Conservation (phyloP, 2,329 filamentous ascomycete genomes). For the Penicillium brasilianum region DNA sequence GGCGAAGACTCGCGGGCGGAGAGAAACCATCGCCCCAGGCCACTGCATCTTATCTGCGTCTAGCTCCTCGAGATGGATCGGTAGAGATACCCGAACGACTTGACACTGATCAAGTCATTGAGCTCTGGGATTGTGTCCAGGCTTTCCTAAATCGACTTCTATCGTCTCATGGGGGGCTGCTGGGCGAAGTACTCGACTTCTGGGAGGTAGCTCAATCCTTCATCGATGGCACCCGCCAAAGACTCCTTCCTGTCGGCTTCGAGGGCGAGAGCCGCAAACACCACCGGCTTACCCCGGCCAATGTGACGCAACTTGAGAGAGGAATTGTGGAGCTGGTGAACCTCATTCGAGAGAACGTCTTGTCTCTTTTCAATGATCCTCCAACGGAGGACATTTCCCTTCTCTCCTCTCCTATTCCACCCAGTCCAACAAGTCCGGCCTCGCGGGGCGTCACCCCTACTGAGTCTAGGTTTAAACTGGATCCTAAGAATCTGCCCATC, state of each 20-base stretch:
- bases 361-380: constrained; percentile 81
- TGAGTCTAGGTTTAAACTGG: constrained; percentile 79
- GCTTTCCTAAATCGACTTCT: constrained; percentile 75
- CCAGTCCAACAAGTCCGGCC: constrained; percentile 69
- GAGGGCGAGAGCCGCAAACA: constrained; percentile 81
- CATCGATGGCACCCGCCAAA: constrained; percentile 82
- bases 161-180: constrained; percentile 73
- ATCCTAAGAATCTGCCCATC: constrained; percentile 75
- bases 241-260: constrained; percentile 76
- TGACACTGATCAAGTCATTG: constrained; percentile 81
- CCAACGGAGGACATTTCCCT: constrained; percentile 90
- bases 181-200: constrained; percentile 90
- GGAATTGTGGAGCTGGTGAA: constrained; percentile 82
- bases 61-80: constrained; percentile 70
- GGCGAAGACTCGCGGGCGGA: constrained; percentile 75
- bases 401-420: constrained; percentile 77
- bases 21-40: constrained; percentile 72
- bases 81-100: constrained; percentile 67
- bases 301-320: constrained; percentile 73
- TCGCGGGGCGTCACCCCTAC: constrained; percentile 57
- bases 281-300: constrained; percentile 75
- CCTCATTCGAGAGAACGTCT: constrained; percentile 78
- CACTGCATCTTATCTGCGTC: constrained; percentile 76
- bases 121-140: constrained; percentile 90
- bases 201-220: constrained; percentile 93